phyloP scores from a whole-genome alignment of 2,329 filamentous ascomycete species.

The Cercospora canescens region DNA sequence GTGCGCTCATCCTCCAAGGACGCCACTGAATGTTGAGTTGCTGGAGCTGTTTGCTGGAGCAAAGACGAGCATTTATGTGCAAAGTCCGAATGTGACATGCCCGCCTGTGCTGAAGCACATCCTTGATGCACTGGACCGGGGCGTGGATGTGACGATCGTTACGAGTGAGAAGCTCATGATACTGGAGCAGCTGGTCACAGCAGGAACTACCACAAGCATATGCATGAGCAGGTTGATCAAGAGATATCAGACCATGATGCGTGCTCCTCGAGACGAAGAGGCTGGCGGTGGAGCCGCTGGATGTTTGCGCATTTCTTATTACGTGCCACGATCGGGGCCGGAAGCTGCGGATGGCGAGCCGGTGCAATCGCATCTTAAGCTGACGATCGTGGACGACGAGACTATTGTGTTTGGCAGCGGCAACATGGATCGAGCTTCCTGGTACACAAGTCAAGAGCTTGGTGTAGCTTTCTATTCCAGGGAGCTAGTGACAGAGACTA shows the following conservation, averaged over 20 bases:
- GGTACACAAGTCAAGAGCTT: conserved; percentile 84
- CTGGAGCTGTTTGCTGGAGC: conserved; percentile 63
- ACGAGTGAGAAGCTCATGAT: conserved; percentile 44
- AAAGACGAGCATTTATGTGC: conserved; percentile 61
- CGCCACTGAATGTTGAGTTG: conserved; percentile 67
- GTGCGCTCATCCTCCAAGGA: conserved; percentile 55
- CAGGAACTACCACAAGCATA: conserved; percentile 69
- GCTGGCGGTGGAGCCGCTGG: conserved; percentile 48
- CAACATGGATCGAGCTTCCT: conserved; percentile 82
- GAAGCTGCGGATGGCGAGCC: conserved; percentile 50
- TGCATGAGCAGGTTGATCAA: conserved; percentile 62
- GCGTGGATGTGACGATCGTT: conserved; percentile 60
- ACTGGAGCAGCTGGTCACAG: conserved; percentile 77
- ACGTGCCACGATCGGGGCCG: conserved; percentile 45
- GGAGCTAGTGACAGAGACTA: conserved; percentile 37
- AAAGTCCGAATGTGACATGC: conserved; percentile 78
- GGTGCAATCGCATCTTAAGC: conserved; percentile 74
- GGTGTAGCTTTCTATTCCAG: conserved; percentile 60
- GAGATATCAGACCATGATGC: conserved; percentile 46
- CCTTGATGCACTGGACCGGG: conserved; percentile 60
- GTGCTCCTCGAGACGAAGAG: conserved; percentile 42
- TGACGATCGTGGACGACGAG: conserved; percentile 69
- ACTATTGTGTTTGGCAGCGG: conserved; percentile 73
- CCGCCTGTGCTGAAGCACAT: conserved; percentile 63
- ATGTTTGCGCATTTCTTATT: conserved; percentile 60